A percentile compares a stretch with the other conserved stretches of the same genome.
These are phyloP conservation scores for Boletus fagicola DNA, from an alignment of 768 basidiomycete genomes.

Conservation along the genomic window DNA sequence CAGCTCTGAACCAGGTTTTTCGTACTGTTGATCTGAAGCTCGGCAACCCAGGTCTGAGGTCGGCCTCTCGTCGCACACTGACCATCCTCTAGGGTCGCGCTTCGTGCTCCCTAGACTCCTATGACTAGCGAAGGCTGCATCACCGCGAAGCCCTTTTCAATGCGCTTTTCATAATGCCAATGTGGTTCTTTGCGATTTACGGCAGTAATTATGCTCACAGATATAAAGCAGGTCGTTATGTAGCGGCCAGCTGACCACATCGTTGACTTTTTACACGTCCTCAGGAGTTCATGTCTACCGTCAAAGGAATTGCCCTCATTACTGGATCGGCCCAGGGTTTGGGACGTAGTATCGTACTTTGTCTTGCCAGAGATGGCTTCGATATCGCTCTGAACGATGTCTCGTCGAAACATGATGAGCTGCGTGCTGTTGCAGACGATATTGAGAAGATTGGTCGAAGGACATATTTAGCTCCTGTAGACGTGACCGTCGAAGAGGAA, in stretches of 20 bases:
- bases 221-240: background rate
- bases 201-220: background rate
- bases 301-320: conserved; percentile 32
- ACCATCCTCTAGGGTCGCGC: too few relatives aligned
- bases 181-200: background rate
- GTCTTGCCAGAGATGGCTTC: conserved; percentile 23
- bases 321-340: conserved; percentile 33
- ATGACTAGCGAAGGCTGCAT: too few relatives aligned
- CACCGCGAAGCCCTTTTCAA: too few relatives aligned
- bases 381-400: conserved; percentile 33
- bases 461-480: conserved; percentile 14
- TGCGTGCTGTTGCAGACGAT: conserved; percentile 12
- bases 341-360: conserved; percentile 23
- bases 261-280: background rate
- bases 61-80: too few relatives aligned
- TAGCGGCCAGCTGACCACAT: too few relatives aligned
- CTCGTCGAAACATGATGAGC: conserved; percentile 10
- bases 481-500: conserved; percentile 5
- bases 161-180: too few relatives aligned
- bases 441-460: conserved; percentile 13
- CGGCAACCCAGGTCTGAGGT: too few relatives aligned
- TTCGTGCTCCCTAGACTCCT: too few relatives aligned
- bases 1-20: too few relatives aligned
- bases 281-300: conserved; percentile 1
- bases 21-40: too few relatives aligned